Evolutionary conservation across 2,329 filamentous ascomycete species (phyloP), one percentile per base, ranked within the genome.

Genomic region (Colletotrichum sp.): DNA sequence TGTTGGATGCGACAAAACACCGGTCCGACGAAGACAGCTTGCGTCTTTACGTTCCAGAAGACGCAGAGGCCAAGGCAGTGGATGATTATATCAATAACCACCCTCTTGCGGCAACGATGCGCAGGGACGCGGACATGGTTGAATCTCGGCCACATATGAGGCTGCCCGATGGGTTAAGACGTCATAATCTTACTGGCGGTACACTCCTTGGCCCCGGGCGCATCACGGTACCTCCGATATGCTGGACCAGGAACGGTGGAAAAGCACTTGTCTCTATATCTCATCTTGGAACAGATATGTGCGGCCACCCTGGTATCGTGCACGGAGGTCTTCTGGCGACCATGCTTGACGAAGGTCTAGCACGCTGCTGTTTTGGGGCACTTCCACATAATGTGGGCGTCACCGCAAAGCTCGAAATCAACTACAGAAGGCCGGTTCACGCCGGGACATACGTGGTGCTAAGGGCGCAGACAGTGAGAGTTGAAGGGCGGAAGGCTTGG

Each of bases 401-500:
- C 83, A 99, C 97, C 55, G 97, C 96, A 68, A 96, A 93, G 81
- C 87, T 99, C 80, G 96, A 91, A 79, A 88, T 94, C 79, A 93
- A 98, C 84, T 99, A 98, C 86, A 92, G 94, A 80, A 92, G 92
- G 77, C 97, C 97, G 6, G 93, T 94, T 60, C 92, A 91, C 80
- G 95, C 96, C 8, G 91, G 92, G 26, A 91, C 91, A 76, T 97
- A 94, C 82, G 88, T 98, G 34, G 95, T 98, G 59, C 86, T 99
- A 75, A 90, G 91, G 77, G 96, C 95, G 6, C 91, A 92, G 82
- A 98, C 96, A 24, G 93, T 91, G 12, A 96, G 94, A 87, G 94
- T 96, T 2, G 96, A 99, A 82, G 96, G 97, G 1, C 90, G 97
- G 77, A 99, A 99, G 88, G 96, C 96, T 15, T 98, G 95, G 95